A percentile compares a stretch with the other conserved stretches of the same genome.
Conservation (phyloP, 2,329 filamentous ascomycete species). For the Cercospora sesami region DNA sequence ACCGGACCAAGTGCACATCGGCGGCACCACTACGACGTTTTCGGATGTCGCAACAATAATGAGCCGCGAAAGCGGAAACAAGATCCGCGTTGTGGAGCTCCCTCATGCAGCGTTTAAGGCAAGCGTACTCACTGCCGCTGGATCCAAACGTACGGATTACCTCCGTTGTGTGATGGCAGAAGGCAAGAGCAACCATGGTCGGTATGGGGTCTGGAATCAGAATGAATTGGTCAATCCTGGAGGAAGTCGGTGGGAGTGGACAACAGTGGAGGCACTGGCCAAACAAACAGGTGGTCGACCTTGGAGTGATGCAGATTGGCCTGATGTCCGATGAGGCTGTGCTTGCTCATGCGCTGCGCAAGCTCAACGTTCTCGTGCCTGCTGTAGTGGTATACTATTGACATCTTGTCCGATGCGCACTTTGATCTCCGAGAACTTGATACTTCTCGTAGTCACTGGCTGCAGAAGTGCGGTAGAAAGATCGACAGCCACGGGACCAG, state of each 20-base stretch:
- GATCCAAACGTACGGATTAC: conserved; percentile 4
- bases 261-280: conserved; percentile 7
- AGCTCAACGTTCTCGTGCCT: conserved; percentile 7
- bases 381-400: conserved; percentile 28
- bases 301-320: conserved; percentile 1
- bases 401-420: conserved; percentile 49
- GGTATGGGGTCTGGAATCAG: conserved; percentile 4
- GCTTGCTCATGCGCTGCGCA: not conserved
- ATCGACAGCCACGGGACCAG: not conserved
- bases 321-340: not conserved
- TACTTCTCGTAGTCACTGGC: conserved; percentile 19
- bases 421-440: conserved; percentile 47
- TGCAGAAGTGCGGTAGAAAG: conserved; percentile 15
- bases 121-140: conserved; percentile 6
- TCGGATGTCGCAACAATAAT: conserved; percentile 7
- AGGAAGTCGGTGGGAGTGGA: conserved; percentile 17
- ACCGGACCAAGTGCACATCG: conserved; percentile 10
- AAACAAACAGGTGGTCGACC: conserved; percentile 2
- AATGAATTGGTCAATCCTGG: conserved; percentile 17
- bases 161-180: conserved; percentile 13
- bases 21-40: conserved; percentile 5
- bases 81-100: conserved; percentile 10
- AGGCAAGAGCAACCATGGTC: conserved; percentile 13
- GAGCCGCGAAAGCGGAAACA: not conserved
- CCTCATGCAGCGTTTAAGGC: conserved; percentile 13